Evolutionary conservation across 2,329 filamentous ascomycete genomes (phyloP).

Genomic region (Cercospora berteroae): DNA sequence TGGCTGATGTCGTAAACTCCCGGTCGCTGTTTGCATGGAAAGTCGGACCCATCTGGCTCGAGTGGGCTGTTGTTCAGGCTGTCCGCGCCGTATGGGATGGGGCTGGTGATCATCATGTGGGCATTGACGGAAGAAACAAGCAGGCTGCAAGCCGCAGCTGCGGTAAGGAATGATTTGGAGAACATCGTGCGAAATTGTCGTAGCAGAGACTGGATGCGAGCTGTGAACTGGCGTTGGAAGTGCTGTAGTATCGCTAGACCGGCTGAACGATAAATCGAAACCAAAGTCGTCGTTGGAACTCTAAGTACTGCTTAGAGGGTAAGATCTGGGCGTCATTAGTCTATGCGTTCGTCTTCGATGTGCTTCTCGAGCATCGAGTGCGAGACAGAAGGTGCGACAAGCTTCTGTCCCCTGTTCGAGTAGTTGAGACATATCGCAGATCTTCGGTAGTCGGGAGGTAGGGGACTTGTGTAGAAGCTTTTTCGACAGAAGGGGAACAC

Average conservation of each 20-base stretch:
- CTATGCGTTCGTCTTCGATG: neutral
- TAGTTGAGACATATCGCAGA: conserved; percentile 7
- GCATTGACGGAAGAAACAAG: conserved; percentile 47
- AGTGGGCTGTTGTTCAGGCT: conserved; percentile 66
- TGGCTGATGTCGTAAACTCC: conserved; percentile 47
- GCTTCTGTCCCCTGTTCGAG: neutral
- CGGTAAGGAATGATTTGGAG: conserved; percentile 19
- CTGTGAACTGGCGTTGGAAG: conserved; percentile 19
- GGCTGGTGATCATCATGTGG: conserved; percentile 72
- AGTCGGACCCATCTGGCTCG: conserved; percentile 52
- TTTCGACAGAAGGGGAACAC: neutral
- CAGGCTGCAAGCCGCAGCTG: conserved; percentile 23
- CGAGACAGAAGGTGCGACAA: neutral
- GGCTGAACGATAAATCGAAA: conserved; percentile 22
- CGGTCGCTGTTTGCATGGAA: conserved; percentile 71
- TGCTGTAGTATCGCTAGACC: conserved; percentile 27
- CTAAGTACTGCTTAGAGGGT: neutral
- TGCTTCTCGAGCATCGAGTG: conserved; percentile 5
- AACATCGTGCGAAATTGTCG: conserved; percentile 22
- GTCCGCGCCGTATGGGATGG: conserved; percentile 62
- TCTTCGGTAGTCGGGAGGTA: neutral
- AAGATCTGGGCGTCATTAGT: neutral
- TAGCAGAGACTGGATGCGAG: conserved; percentile 25
- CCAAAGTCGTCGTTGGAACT: neutral
- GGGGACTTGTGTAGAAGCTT: neutral